Percentiles rank a stretch among this genome's conserved stretches.
Conservation (phyloP, 2,329 filamentous ascomycete genomes). For the Dactylellina sp. region DNA sequence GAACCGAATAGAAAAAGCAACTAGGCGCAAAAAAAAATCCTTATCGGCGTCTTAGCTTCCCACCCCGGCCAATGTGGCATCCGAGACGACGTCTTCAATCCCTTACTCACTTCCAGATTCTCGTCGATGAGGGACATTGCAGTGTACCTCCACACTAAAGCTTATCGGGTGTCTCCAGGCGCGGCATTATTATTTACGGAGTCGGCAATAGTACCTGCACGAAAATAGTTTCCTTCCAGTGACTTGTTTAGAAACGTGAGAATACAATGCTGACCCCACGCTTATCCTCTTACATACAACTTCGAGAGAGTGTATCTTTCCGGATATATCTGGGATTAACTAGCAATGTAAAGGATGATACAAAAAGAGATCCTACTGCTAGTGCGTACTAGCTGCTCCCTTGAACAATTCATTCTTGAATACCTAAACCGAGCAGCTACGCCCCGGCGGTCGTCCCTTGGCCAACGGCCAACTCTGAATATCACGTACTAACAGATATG, state of each 20-base stretch:
- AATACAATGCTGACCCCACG: constrained; percentile 36
- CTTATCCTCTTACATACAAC: constrained; percentile 19
- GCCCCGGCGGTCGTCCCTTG: constrained; percentile 10
- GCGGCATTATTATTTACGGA: constrained; percentile 51
- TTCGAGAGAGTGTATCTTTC: constrained; percentile 7
- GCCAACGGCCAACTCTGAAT: constrained; percentile 27
- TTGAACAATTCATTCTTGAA: constrained; percentile 14
- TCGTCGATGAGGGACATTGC: constrained; percentile 5
- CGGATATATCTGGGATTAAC: constrained; percentile 30
- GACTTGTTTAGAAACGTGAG: background rate
- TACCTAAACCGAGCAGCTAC: constrained; percentile 11
- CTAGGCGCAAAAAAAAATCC: constrained; percentile 35
- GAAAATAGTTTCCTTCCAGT: constrained; percentile 9
- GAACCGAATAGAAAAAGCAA: constrained; percentile 32
- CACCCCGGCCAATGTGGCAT: constrained; percentile 28
- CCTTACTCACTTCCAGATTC: background rate
- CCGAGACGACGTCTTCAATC: constrained; percentile 28
- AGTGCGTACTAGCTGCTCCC: constrained; percentile 18
- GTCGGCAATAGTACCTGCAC: constrained; percentile 24
- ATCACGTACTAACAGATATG: constrained; percentile 56
- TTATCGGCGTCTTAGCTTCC: constrained; percentile 56
- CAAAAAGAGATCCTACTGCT: constrained; percentile 29
- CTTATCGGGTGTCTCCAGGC: constrained; percentile 52
- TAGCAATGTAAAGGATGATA: constrained; percentile 13
- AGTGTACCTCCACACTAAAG: constrained; percentile 55